Conservation (phyloP, 345 rosid genomes). For the Aquilaria yunnanensis region DNA sequence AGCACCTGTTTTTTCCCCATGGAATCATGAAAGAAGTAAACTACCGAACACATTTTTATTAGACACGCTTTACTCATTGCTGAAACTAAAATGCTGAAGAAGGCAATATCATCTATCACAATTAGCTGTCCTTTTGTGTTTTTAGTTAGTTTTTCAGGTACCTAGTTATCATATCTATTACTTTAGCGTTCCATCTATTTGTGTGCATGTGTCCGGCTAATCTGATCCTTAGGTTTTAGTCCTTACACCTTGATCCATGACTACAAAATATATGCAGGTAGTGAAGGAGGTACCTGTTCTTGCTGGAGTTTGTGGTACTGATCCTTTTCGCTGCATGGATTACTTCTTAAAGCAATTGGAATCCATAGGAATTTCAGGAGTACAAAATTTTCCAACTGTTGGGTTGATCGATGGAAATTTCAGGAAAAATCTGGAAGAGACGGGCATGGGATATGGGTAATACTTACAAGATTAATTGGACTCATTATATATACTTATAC, state of each 20-base stretch:
- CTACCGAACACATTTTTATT: too few relatives aligned
- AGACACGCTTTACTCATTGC: too few relatives aligned
- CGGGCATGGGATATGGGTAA: slow-evolving; percentile 97
- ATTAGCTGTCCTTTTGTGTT: too few relatives aligned
- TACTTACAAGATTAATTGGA: slow-evolving; percentile 13
- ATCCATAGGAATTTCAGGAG: slow-evolving; percentile 82
- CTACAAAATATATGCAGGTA: slow-evolving; percentile 38
- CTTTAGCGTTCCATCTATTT: neutral
- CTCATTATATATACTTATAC: slow-evolving; percentile 1
- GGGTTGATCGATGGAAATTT: slow-evolving; percentile 96
- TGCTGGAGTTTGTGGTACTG: slow-evolving; percentile 93
- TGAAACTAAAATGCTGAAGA: too few relatives aligned
- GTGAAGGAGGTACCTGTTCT: slow-evolving; percentile 85
- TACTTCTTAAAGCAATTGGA: slow-evolving; percentile 81
- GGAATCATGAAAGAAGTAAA: too few relatives aligned
- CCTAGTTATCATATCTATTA: neutral
- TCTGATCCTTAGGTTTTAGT: neutral
- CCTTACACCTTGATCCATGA: neutral
- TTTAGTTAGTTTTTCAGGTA: too few relatives aligned
- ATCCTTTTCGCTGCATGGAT: slow-evolving; percentile 89
- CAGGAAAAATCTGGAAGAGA: slow-evolving; percentile 92
- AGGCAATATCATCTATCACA: too few relatives aligned
- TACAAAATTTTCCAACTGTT: slow-evolving; percentile 95
- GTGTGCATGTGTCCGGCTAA: neutral
- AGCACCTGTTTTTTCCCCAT: neutral